phyloP scores from a whole-genome alignment of 2,329 filamentous ascomycete species.

The Pseudogymnoascus sp. region DNA sequence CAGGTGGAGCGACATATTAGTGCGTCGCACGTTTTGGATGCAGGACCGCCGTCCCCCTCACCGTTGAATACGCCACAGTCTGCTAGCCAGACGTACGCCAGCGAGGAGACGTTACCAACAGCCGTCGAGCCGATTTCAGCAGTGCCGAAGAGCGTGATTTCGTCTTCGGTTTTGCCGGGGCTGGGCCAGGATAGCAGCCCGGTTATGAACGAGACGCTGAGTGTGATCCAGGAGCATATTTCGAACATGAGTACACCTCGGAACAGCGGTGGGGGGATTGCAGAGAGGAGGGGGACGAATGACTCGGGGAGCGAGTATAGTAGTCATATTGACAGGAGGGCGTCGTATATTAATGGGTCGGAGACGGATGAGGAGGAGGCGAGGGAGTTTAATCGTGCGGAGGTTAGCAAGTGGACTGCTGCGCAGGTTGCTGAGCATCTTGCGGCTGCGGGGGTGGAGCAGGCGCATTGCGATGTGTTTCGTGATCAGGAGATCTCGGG shows the following conservation, averaged over 20 bases:
- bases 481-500: slow-evolving; percentile 92
- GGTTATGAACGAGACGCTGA: slow-evolving; percentile 89
- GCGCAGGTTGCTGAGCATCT: slow-evolving; percentile 83
- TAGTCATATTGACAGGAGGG: slow-evolving; percentile 64
- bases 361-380: slow-evolving; percentile 92
- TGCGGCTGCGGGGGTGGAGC: slow-evolving; percentile 77
- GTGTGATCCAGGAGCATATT: slow-evolving; percentile 95
- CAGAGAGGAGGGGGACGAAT: slow-evolving; percentile 48
- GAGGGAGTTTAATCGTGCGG: slow-evolving; percentile 38
- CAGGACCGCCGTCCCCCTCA: slow-evolving; percentile 34
- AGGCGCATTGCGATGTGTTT: slow-evolving; percentile 88
- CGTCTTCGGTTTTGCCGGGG: slow-evolving; percentile 41
- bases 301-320: slow-evolving; percentile 91
- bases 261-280: slow-evolving; percentile 31
- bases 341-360: slow-evolving; percentile 89
- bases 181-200: slow-evolving; percentile 59
- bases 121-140: slow-evolving; percentile 28
- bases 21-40: slow-evolving; percentile 18
- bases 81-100: background rate
- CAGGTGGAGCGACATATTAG: slow-evolving; percentile 28
- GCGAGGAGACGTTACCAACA: slow-evolving; percentile 14
- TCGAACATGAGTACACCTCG: slow-evolving; percentile 66
- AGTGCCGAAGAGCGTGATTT: slow-evolving; percentile 32
- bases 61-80: slow-evolving; percentile 30
- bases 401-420: slow-evolving; percentile 75